These are phyloP conservation scores for Striga asiatica DNA, from an alignment of 257 asterid species.

Conservation along the genomic window DNA sequence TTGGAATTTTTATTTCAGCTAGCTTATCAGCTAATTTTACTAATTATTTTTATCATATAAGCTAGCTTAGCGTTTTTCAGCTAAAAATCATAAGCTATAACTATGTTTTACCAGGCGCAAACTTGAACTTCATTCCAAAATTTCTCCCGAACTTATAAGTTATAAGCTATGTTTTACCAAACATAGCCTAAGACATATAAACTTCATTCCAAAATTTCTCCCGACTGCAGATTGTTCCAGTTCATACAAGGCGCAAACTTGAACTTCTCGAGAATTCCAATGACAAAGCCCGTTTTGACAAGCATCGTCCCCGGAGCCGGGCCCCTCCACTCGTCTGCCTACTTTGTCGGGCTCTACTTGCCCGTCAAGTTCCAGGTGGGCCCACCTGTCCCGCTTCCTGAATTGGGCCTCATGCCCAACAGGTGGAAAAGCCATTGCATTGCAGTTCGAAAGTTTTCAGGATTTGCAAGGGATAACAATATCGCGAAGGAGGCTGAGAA, in stretches of 20 bases:
- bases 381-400: slow-evolving; percentile 77
- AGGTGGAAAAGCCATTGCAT: slow-evolving; percentile 50
- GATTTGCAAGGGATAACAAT: slow-evolving; percentile 66
- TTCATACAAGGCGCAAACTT: slow-evolving; percentile 77
- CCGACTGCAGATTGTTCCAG: slow-evolving; percentile 49
- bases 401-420: slow-evolving; percentile 53
- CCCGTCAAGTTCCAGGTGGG: slow-evolving; percentile 45
- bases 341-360: slow-evolving; percentile 42
- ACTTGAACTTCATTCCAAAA: too few species aligned
- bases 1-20: too few species aligned
- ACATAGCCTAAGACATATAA: too few species aligned
- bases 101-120: too few species aligned
- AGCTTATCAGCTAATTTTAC: too few species aligned
- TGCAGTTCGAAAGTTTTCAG: slow-evolving; percentile 70
- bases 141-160: too few species aligned
- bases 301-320: slow-evolving; percentile 81
- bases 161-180: too few species aligned
- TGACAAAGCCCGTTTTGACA: slow-evolving; percentile 69
- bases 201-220: not conserved
- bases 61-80: too few species aligned
- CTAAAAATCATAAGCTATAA: too few species aligned
- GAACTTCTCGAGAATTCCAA: slow-evolving; percentile 51
- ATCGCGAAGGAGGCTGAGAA: slow-evolving; percentile 76
- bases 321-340: slow-evolving; percentile 75
- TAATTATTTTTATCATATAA: too few species aligned